Conservation (phyloP, 768 basidiomycete genomes). For the Pulveroboletus ravenelii region DNA sequence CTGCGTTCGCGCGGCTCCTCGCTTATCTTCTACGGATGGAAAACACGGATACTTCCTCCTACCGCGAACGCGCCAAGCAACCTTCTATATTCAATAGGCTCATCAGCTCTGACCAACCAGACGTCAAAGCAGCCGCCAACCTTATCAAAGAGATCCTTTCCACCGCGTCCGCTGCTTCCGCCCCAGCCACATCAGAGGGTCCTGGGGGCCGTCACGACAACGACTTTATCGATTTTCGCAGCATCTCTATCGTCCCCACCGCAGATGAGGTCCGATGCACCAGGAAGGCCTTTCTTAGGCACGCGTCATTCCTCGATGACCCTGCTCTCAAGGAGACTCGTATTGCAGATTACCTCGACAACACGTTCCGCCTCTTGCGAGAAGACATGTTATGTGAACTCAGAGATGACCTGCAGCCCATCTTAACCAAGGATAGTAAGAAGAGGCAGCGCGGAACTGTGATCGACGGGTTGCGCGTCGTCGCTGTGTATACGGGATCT, state of each 20-base stretch:
- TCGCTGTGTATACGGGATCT: conserved; percentile 33
- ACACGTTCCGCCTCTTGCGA: conserved; percentile 59
- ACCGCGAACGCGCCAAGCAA: conserved; percentile 37
- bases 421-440: conserved; percentile 33
- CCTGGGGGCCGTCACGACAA: conserved; percentile 72
- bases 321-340: conserved; percentile 35
- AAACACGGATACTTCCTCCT: conserved; percentile 29
- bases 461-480: conserved; percentile 35
- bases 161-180: conserved; percentile 20
- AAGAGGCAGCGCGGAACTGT: conserved; percentile 34
- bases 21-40: conserved; percentile 43
- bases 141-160: conserved; percentile 39
- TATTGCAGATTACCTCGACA: conserved; percentile 51
- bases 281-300: conserved; percentile 46
- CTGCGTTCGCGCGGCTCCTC: conserved; percentile 46
- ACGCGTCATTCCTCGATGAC: conserved; percentile 41
- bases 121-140: conserved; percentile 28
- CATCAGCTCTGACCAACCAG: conserved; percentile 21
- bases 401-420: conserved; percentile 49
- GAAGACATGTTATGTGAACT: conserved; percentile 61
- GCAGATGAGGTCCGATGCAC: conserved; percentile 49
- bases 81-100: conserved; percentile 25
- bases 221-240: conserved; percentile 55
- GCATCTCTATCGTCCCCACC: conserved; percentile 61
- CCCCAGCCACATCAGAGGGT: conserved; percentile 17